A percentile compares a stretch with the other conserved stretches of the same genome.
phyloP scores from a whole-genome alignment of 495 filamentous ascomycete species.

The Niebla homalea region DNA sequence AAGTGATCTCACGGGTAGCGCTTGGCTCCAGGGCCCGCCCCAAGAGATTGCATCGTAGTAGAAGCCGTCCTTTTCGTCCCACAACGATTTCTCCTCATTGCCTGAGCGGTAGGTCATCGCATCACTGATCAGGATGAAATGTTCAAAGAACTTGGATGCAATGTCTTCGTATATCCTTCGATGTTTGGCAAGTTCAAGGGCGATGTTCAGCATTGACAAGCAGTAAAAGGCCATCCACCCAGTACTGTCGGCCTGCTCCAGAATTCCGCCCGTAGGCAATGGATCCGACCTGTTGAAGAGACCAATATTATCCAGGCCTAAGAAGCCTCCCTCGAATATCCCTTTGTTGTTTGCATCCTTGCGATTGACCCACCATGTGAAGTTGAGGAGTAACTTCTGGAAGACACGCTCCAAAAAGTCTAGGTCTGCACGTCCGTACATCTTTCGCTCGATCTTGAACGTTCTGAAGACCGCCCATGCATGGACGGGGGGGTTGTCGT shows the following conservation, averaged over 20 bases:
- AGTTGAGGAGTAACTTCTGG: conserved; percentile 89
- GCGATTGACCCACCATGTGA: conserved; percentile 98
- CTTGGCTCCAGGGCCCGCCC: conserved; percentile 83
- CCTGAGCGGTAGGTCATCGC: conserved; percentile 86
- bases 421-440: conserved; percentile 87
- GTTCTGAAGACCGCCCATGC: conserved; percentile 90
- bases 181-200: conserved; percentile 86
- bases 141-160: conserved; percentile 96
- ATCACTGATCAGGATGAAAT: conserved; percentile 94
- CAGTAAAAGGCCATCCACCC: conserved; percentile 99
- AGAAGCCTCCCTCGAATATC: conserved; percentile 90
- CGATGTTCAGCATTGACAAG: conserved; percentile 90
- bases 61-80: conserved; percentile 92
- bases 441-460: conserved; percentile 96
- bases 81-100: conserved; percentile 69
- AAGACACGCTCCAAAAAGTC: conserved; percentile 95
- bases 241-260: conserved; percentile 94
- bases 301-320: conserved; percentile 95
- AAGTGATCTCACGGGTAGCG: conserved; percentile 79
- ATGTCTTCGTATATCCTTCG: conserved; percentile 93
- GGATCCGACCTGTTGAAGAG: conserved; percentile 97
- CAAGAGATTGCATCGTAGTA: conserved; percentile 98
- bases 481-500: conserved; percentile 93
- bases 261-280: conserved; percentile 77
- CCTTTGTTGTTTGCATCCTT: conserved; percentile 92